Conservation (phyloP, 306 rosid genomes). For the Vicia faba region DNA sequence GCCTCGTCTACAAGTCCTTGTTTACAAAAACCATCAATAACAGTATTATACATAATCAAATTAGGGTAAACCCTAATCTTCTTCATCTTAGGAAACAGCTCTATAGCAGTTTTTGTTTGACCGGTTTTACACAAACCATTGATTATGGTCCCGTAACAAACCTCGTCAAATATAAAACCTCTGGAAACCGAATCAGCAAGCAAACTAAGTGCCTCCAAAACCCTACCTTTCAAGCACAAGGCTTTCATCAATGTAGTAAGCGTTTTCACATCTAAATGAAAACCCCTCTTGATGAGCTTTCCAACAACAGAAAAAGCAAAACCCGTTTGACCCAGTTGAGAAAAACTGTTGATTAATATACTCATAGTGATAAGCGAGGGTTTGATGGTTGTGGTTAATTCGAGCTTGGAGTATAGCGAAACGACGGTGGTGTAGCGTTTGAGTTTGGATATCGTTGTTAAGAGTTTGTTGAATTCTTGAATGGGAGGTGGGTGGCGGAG, state of each 20-base stretch:
- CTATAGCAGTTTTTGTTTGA: slow-evolving; percentile 16
- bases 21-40: slow-evolving; percentile 44
- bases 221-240: slow-evolving; percentile 34
- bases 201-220: slow-evolving; percentile 24
- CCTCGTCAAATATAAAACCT: slow-evolving; percentile 38
- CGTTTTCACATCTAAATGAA: slow-evolving; percentile 12
- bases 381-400: slow-evolving; percentile 19
- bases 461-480: slow-evolving; percentile 25
- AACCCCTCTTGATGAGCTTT: slow-evolving; percentile 39
- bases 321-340: slow-evolving; percentile 43
- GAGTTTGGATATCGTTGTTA: slow-evolving; percentile 26
- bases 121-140: slow-evolving; percentile 42
- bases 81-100: slow-evolving; percentile 37
- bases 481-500: slow-evolving; percentile 29
- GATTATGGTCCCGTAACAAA: slow-evolving; percentile 42
- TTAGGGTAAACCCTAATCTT: slow-evolving; percentile 32
- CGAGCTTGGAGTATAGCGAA: slow-evolving; percentile 22
- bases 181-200: slow-evolving; percentile 21
- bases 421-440: slow-evolving; percentile 32
- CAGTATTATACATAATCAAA: slow-evolving; percentile 37
- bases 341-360: slow-evolving; percentile 34
- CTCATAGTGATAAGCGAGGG: slow-evolving; percentile 38
- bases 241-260: slow-evolving; percentile 37
- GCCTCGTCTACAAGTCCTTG: slow-evolving; percentile 37
- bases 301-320: slow-evolving; percentile 36